phyloP scores from a whole-genome alignment of 176 grass and related monocot species.

The Secale cereale region DNA sequence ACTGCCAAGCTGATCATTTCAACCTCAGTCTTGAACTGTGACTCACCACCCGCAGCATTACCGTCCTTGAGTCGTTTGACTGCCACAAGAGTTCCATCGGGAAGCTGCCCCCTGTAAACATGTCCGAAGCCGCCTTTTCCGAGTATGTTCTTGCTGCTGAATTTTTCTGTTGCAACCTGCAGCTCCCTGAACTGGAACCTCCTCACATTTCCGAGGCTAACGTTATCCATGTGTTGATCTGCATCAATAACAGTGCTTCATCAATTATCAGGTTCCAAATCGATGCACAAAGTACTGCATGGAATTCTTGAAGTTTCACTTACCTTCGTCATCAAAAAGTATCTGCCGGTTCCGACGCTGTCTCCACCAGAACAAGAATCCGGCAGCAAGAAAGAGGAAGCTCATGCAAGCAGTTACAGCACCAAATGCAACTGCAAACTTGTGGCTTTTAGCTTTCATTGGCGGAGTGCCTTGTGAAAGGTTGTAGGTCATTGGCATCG shows the following conservation, averaged over 20 bases:
- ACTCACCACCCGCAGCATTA: conserved; percentile 69
- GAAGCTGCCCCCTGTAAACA: conserved; percentile 80
- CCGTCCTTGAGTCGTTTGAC: conserved; percentile 95
- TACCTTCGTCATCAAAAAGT: conserved; percentile 77
- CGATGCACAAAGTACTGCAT: background rate
- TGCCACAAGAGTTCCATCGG: conserved; percentile 77
- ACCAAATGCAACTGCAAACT: conserved; percentile 70
- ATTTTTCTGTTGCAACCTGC: conserved; percentile 68
- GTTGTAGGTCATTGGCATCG: conserved; percentile 68
- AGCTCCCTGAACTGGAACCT: conserved; percentile 84
- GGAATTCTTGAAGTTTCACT: background rate
- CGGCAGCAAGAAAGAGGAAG: conserved; percentile 53
- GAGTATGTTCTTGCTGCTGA: conserved; percentile 87
- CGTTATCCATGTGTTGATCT: conserved; percentile 67
- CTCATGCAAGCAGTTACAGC: conserved; percentile 39
- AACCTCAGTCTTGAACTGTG: conserved; percentile 88
- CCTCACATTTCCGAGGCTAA: conserved; percentile 73
- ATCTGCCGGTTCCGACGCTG: conserved; percentile 68
- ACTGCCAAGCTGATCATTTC: conserved; percentile 97
- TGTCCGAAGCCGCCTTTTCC: conserved; percentile 95
- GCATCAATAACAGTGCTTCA: background rate
- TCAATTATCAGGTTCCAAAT: background rate
- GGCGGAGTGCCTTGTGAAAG: conserved; percentile 51
- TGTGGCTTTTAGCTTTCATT: conserved; percentile 49
- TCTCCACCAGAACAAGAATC: conserved; percentile 70